Conservation (phyloP, 192 early-diverging fungal genomes). For the Mortierella claussenii region DNA sequence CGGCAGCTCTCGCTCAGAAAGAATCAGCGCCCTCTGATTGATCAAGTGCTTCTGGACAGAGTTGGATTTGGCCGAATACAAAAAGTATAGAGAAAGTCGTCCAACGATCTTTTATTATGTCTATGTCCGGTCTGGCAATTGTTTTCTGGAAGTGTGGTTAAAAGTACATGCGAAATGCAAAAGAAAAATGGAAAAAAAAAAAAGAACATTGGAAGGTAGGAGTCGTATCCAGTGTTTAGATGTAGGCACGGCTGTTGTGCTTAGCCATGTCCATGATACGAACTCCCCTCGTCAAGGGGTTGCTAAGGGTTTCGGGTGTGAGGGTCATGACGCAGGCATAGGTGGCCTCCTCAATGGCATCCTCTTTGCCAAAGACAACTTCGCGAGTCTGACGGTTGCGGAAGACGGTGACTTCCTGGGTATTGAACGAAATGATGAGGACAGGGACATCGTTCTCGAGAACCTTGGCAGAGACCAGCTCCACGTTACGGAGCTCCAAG, state of each 20-base stretch:
- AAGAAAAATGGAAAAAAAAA: constrained; percentile 8
- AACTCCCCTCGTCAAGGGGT: constrained; percentile 92
- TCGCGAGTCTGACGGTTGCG: constrained; percentile 85
- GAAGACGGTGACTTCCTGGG: constrained; percentile 95
- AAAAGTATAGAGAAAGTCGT: background rate
- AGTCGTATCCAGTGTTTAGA: constrained; percentile 18
- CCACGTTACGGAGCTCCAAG: constrained; percentile 90
- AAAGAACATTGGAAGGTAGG: constrained; percentile 8
- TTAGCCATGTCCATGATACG: constrained; percentile 92
- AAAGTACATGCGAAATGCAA: constrained; percentile 44
- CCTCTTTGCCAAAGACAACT: constrained; percentile 88
- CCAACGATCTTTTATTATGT: constrained; percentile 3
- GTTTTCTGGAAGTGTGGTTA: constrained; percentile 24
- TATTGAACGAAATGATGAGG: constrained; percentile 87
- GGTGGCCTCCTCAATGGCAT: constrained; percentile 85
- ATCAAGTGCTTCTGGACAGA: constrained; percentile 34
- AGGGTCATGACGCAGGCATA: constrained; percentile 95
- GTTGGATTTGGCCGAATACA: no score
- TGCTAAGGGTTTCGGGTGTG: constrained; percentile 78
- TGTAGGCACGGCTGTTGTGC: constrained; percentile 58
- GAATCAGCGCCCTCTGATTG: constrained; percentile 29
- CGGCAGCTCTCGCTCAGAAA: constrained; percentile 24
- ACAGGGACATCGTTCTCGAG: constrained; percentile 96
- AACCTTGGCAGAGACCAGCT: constrained; percentile 89
- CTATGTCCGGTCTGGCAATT: background rate